These are phyloP conservation scores for Sphagnurus paluster DNA, from an alignment of 1,284 basidiomycete genomes.

Conservation along the genomic window DNA sequence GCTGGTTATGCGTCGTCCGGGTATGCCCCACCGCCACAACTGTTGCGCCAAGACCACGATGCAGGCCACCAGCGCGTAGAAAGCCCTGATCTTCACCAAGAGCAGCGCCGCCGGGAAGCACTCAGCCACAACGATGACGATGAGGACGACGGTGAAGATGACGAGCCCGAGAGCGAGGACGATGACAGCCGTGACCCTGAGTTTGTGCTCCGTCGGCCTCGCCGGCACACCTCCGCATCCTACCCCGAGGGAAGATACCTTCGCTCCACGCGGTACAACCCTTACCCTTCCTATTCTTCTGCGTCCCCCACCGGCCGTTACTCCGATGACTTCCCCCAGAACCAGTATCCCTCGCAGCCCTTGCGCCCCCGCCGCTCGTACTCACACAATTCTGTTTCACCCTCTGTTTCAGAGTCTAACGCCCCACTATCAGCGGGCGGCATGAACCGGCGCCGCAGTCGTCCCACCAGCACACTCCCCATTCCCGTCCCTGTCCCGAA, in stretches of 20 bases:
- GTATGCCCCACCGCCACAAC: constrained; percentile 9
- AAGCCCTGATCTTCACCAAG: constrained; percentile 15
- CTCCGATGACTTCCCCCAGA: constrained; percentile 3
- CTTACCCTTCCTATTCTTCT: constrained; percentile 15
- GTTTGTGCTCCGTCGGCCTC: constrained; percentile 32
- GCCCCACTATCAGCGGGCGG: constrained; percentile 10
- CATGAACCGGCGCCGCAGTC: constrained; percentile 4
- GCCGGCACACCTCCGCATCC: constrained; percentile 23
- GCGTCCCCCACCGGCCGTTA: constrained; percentile 7
- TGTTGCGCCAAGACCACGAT: background rate
- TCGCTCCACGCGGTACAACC: constrained; percentile 18
- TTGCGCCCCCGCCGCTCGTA: constrained; percentile 10
- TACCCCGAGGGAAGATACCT: constrained; percentile 11
- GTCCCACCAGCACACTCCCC: constrained; percentile 14
- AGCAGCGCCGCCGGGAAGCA: constrained; percentile 7
- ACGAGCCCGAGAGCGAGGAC: constrained; percentile 17
- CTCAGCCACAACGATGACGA: constrained; percentile 10
- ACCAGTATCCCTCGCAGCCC: background rate
- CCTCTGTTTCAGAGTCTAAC: constrained; percentile 12
- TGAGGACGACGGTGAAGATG: constrained; percentile 13
- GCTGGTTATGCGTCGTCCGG: constrained; percentile 4
- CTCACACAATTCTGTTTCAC: constrained; percentile 11
- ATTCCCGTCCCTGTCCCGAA: constrained; percentile 68
- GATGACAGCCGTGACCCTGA: constrained; percentile 24
- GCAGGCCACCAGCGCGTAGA: constrained; percentile 12